These are phyloP conservation scores for Russula earlei DNA, from an alignment of 768 basidiomycete genomes.

Conservation along the genomic window DNA sequence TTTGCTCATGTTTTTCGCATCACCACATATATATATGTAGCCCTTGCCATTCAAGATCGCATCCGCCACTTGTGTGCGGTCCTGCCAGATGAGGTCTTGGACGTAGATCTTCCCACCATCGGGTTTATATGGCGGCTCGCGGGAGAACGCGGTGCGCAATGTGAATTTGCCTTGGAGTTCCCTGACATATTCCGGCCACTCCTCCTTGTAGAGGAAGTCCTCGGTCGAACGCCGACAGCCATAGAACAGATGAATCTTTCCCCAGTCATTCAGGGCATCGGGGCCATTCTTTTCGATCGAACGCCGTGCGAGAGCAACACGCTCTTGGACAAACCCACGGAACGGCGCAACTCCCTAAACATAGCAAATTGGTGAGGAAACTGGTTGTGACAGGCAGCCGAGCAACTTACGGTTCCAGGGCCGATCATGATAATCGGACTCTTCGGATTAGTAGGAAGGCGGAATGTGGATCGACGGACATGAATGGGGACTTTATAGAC, in stretches of 20 bases:
- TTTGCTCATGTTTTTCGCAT: conserved; percentile 94
- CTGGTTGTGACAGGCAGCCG: neutral
- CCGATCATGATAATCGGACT: conserved; percentile 99
- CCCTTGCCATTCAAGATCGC: conserved; percentile 91
- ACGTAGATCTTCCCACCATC: conserved; percentile 97
- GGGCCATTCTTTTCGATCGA: conserved; percentile 93
- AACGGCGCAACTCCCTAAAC: conserved; percentile 94
- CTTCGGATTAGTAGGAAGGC: conserved; percentile 95
- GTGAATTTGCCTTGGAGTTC: conserved; percentile 90
- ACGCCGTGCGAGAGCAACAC: conserved; percentile 89
- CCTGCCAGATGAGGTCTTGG: conserved; percentile 92
- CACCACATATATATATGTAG: conserved; percentile 96
- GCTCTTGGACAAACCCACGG: conserved; percentile 98
- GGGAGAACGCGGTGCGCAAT: conserved; percentile 85
- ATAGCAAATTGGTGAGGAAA: conserved; percentile 9
- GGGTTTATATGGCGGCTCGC: conserved; percentile 74
- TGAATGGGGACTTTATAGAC: conserved; percentile 86
- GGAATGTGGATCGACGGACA: conserved; percentile 92
- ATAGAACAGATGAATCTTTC: conserved; percentile 88
- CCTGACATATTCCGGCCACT: conserved; percentile 82
- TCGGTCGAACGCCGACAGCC: conserved; percentile 84
- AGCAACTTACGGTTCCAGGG: conserved; percentile 80
- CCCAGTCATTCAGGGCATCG: conserved; percentile 93
- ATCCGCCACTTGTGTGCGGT: conserved; percentile 72
- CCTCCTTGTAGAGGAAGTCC: conserved; percentile 91